phyloP scores from a whole-genome alignment of 208 protist genomes.

The Naegleria fowleri region DNA sequence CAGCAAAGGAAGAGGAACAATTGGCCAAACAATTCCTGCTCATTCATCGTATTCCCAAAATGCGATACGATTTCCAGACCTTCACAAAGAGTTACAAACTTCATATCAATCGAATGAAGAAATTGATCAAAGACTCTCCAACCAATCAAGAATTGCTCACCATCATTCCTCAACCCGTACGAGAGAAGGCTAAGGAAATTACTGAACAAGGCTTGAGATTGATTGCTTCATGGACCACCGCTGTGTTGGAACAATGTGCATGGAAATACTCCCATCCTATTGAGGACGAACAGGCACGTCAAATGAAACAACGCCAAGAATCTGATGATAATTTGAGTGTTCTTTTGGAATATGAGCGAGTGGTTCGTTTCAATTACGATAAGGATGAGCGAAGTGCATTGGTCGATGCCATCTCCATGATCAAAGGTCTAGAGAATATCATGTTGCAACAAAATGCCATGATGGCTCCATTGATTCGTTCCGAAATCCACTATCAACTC shows the following conservation, averaged over 20 bases:
- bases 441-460: slow-evolving; percentile 41
- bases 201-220: slow-evolving; percentile 39
- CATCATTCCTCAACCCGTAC: background rate
- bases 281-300: background rate
- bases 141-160: background rate
- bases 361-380: slow-evolving; percentile 61
- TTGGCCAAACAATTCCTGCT: background rate
- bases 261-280: slow-evolving; percentile 59
- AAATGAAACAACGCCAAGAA: background rate
- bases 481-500: slow-evolving; percentile 49
- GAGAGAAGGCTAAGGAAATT: background rate
- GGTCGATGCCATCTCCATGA: slow-evolving; percentile 56
- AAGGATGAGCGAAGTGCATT: slow-evolving; percentile 46
- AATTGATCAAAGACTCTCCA: background rate
- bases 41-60: background rate
- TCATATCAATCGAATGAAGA: slow-evolving; percentile 18
- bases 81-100: background rate
- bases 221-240: slow-evolving; percentile 48
- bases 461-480: slow-evolving; percentile 44
- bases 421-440: slow-evolving; percentile 48
- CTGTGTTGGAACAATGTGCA: slow-evolving; percentile 50
- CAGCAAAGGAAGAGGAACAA: slow-evolving; percentile 2
- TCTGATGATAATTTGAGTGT: background rate
- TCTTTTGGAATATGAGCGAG: slow-evolving; percentile 44
- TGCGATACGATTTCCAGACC: background rate